Evolutionary conservation across 2,329 filamentous ascomycete species (phyloP).

Genomic region (Verticillium longisporum): DNA sequence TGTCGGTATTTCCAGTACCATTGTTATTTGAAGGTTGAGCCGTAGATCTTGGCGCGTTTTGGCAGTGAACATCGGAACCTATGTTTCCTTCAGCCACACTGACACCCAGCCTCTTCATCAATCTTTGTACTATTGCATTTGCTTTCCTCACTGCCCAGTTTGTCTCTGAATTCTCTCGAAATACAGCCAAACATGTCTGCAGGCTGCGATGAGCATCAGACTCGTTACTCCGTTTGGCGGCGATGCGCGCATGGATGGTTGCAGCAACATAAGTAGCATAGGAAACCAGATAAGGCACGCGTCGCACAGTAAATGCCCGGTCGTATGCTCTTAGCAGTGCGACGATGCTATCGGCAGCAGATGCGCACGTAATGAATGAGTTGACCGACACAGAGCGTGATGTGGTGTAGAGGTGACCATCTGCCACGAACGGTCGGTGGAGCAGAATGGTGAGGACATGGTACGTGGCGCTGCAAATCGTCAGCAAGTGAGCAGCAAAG

Average conservation of each 20-base stretch:
- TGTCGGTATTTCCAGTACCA: not conserved
- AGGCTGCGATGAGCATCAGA: conserved; percentile 32
- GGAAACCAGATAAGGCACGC: conserved; percentile 45
- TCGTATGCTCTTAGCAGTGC: conserved; percentile 36
- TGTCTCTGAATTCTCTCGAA: conserved; percentile 41
- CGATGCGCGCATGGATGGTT: conserved; percentile 44
- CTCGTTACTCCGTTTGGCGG: conserved; percentile 32
- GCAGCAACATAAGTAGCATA: conserved; percentile 50
- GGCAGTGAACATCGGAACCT: not conserved
- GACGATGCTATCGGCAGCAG: conserved; percentile 37
- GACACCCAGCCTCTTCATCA: conserved; percentile 37
- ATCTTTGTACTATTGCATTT: conserved; percentile 32
- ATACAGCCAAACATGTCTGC: conserved; percentile 36
- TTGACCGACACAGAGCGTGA: conserved; percentile 31
- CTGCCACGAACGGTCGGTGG: conserved; percentile 44
- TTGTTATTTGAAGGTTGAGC: not conserved
- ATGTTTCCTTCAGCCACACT: not conserved
- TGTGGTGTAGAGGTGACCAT: conserved; percentile 38
- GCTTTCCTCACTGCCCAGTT: conserved; percentile 42
- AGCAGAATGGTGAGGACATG: conserved; percentile 45
- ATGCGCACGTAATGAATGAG: conserved; percentile 36
- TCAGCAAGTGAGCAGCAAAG: not conserved
- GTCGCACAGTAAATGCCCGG: conserved; percentile 32
- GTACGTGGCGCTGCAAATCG: conserved; percentile 30
- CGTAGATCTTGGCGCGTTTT: not conserved